A percentile compares a stretch with the other conserved stretches of the same genome.
phyloP scores from a whole-genome alignment of 371 early-diverging fungal genomes.

The Rhizomucor miehei region DNA sequence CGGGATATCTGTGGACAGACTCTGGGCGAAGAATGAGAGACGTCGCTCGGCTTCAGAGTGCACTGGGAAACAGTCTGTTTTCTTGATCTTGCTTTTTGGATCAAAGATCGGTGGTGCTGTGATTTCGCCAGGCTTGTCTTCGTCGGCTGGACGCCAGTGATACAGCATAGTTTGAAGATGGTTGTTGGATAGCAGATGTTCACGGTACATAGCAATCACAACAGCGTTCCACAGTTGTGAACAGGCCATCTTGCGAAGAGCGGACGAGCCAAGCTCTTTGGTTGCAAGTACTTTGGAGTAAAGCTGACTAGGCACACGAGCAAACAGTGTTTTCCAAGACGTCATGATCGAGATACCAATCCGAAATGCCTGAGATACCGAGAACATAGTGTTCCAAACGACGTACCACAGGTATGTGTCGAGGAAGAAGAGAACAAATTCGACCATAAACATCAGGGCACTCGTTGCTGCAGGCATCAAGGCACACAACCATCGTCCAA shows the following conservation, averaged over 20 bases:
- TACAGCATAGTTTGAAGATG: conserved; percentile 77
- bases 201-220: conserved; percentile 84
- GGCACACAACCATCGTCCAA: conserved; percentile 53
- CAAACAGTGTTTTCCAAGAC: conserved; percentile 82
- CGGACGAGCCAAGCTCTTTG: conserved; percentile 59
- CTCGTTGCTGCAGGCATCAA: conserved; percentile 68
- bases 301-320: conserved; percentile 75
- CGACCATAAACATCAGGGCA: conserved; percentile 70
- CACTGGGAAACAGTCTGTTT: conserved; percentile 68
- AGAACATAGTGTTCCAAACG: conserved; percentile 80
- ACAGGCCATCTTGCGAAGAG: conserved; percentile 72
- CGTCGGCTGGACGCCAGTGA: conserved; percentile 29
- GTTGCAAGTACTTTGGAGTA: conserved; percentile 73
- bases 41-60: conserved; percentile 83
- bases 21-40: conserved; percentile 87
- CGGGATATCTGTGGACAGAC: conserved; percentile 78
- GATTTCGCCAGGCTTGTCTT: conserved; percentile 25
- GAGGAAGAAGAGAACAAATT: conserved; percentile 79
- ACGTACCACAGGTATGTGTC: conserved; percentile 93
- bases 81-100: conserved; percentile 51
- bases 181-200: conserved; percentile 76
- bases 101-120: conserved; percentile 82
- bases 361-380: conserved; percentile 74
- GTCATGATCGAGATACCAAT: conserved; percentile 84
- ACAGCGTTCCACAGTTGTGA: conserved; percentile 91